These are phyloP conservation scores for Cenchrus fungigraminus DNA, from an alignment of 176 grass and related monocot genomes.

Conservation along the genomic window DNA sequence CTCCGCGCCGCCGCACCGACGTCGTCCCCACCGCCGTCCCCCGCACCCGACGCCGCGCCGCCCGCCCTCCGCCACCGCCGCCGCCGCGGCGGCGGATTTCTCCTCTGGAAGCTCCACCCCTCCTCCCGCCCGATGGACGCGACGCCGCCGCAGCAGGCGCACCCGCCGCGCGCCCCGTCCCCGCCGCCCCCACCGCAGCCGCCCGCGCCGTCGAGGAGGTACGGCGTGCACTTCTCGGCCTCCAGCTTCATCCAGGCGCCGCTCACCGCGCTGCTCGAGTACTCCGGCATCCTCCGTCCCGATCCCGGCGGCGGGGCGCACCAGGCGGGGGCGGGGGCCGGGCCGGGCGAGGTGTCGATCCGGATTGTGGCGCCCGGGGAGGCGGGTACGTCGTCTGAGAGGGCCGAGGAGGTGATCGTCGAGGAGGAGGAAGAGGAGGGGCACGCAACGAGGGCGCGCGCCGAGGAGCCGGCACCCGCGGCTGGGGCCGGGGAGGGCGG, in stretches of 20 bases:
- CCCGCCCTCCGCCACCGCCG: conserved; percentile 31
- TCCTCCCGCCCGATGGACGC: conserved; percentile 55
- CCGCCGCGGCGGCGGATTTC: conserved; percentile 16
- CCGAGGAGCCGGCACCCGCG: background rate
- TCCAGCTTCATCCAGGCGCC: conserved; percentile 92
- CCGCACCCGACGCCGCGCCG: background rate
- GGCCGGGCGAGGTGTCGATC: conserved; percentile 80
- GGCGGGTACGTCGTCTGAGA: conserved; percentile 44
- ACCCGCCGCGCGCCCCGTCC: background rate
- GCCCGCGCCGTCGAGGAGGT: conserved; percentile 62
- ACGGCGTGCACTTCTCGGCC: conserved; percentile 82
- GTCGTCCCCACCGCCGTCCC: conserved; percentile 1
- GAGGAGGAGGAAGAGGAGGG: conserved; percentile 41
- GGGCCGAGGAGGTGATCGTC: conserved; percentile 35
- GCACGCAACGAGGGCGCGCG: background rate
- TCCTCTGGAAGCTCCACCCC: conserved; percentile 38
- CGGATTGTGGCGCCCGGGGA: conserved; percentile 78
- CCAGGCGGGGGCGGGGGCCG: conserved; percentile 15
- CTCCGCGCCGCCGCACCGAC: conserved; percentile 21
- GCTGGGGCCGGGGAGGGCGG: conserved; percentile 20
- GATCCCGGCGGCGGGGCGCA: conserved; percentile 36
- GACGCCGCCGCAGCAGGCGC: conserved; percentile 17
- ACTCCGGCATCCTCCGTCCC: conserved; percentile 81
- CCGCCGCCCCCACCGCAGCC: background rate
- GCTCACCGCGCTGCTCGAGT: conserved; percentile 83